Evolutionary conservation across 2,329 filamentous ascomycete species (phyloP), one percentile per base, ranked within the genome.

Genomic region (Cordyceps cateniannulata): DNA sequence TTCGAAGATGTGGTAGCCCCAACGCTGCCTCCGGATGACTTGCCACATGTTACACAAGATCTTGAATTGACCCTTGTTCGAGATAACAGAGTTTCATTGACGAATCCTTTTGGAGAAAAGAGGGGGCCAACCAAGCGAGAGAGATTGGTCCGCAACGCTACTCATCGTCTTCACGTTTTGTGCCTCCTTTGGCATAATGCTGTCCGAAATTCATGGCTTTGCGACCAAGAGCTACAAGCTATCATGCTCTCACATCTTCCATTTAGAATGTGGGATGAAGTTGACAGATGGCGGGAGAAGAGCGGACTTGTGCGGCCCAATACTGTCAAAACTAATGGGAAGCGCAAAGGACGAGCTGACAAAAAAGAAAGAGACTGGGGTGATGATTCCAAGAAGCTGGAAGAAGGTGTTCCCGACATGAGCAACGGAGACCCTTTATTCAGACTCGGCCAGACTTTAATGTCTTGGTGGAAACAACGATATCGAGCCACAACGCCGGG

Each of bases 151-250:
- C 84, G 95, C 27, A 83, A 87, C 38, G 81, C 86, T 3, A 92
- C 91, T 0, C 95, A 99, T 73, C 90, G 90, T 66, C 81, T 96
- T 66, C 95, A 99, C 73, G 92, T 98, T 2, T 87, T 96, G 70
- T 84, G 86, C 57, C 77, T 99, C 18, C 81, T 99, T 62, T 97
- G 89, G 81, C 93, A 98, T 71, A 98, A 98, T 69, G 84, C 90
- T 0, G 75, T 95, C 16, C 85, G 90, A 47, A 97, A 98, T 71
- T 80, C 85, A 0, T 98, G 93, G 88, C 76, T 92, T 22, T 90
- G 90, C 66, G 90, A 98, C 67, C 72, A 81, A 3, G 84, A 89
- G 63, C 80, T 96, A 0, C 90, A 95, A 63, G 85, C 86, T 12
- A 88, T 86, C 18, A 79, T 97, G 70, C 79, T 95, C 4, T 85